phyloP scores from a whole-genome alignment of 2,329 filamentous ascomycete genomes.

The Graphilbum ipis-grandicollis region DNA sequence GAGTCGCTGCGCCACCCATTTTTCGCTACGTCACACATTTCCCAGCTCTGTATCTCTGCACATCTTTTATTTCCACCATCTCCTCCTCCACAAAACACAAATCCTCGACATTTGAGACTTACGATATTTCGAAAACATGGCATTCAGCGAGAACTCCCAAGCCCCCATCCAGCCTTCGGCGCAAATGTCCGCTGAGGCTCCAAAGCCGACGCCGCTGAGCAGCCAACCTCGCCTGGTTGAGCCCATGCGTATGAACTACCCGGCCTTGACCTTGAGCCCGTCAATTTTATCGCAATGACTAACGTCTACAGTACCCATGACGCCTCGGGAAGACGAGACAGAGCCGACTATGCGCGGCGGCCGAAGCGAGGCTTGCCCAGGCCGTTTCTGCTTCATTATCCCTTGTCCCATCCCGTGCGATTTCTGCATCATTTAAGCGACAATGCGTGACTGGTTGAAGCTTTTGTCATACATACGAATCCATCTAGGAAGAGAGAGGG shows the following conservation, averaged over 20 bases:
- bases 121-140: background rate
- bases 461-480: no score
- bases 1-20: no score
- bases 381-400: conserved; percentile 21
- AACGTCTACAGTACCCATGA: background rate
- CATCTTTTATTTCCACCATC: no score
- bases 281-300: background rate
- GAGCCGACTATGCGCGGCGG: conserved; percentile 4
- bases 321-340: background rate
- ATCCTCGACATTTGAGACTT: no score
- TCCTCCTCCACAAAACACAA: no score
- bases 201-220: background rate
- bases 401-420: conserved; percentile 21
- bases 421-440: conserved; percentile 17
- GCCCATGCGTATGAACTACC: conserved; percentile 1
- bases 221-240: background rate
- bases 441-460: no score
- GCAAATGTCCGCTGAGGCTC: background rate
- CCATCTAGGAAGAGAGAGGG: no score
- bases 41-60: no score
- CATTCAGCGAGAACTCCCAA: background rate
- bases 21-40: no score
- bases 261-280: no score
- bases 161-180: background rate
- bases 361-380: conserved; percentile 14